Percentiles rank a stretch among this genome's conserved stretches.
Conservation (phyloP, 2,329 filamentous ascomycete genomes). For the Thielaviopsis musarum region DNA sequence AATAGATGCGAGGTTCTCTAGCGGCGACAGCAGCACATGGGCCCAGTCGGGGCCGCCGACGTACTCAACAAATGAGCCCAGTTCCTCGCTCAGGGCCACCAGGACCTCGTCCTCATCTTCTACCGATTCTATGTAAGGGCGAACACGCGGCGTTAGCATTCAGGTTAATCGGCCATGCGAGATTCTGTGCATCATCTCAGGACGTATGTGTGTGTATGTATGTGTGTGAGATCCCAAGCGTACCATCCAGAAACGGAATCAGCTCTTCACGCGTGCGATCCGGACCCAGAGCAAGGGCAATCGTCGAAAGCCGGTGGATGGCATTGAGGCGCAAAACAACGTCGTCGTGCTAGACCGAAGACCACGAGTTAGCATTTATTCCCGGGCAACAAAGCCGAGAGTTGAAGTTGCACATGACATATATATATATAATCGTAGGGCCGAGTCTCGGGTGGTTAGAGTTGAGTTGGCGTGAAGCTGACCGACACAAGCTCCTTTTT, state of each 20-base stretch:
- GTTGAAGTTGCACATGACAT: neutral
- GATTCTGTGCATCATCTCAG: neutral
- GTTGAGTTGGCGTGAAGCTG: neutral
- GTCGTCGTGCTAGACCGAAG: constrained; percentile 67
- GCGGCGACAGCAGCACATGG: constrained; percentile 87
- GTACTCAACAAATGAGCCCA: constrained; percentile 93
- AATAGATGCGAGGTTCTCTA: constrained; percentile 96
- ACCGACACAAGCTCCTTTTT: neutral
- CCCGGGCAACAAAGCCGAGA: neutral
- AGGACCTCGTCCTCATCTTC: constrained; percentile 98
- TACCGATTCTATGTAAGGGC: constrained; percentile 59
- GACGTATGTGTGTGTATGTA: neutral
- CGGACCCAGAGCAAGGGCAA: constrained; percentile 85
- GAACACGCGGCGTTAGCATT: constrained; percentile 18
- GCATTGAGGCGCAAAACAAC: constrained; percentile 95
- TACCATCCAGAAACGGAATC: constrained; percentile 97
- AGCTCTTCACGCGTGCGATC: constrained; percentile 97
- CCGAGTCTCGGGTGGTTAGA: neutral
- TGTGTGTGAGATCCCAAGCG: constrained; percentile 22
- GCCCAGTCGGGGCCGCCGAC: constrained; percentile 87
- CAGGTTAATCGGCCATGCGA: too few species aligned
- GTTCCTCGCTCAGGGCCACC: constrained; percentile 89
- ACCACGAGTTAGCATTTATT: neutral
- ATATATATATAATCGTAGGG: neutral
- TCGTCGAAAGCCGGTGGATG: constrained; percentile 94